Evolutionary conservation across 177 flowering plant genomes (phyloP), one percentile per base, ranked within the genome.

Genomic region (Telopea speciosissima): DNA sequence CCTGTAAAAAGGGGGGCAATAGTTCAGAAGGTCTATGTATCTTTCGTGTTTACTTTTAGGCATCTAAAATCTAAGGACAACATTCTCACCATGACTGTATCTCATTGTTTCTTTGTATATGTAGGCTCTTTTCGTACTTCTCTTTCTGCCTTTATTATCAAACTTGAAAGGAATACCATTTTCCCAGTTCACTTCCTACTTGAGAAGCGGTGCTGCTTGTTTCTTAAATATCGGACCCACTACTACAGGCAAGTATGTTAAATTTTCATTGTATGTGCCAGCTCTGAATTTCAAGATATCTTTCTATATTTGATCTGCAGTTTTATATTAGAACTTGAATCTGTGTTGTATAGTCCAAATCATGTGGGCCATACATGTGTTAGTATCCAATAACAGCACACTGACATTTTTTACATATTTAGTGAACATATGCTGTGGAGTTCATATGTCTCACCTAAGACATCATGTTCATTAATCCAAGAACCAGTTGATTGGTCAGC

Each of bases 101-200:
- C 24, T 26, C n/a, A 28, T 33, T 49, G 52, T 66, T 45, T 24
- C 58, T 73, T 78, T 54, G 28, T 56, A 25, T 49, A 68, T 83
- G 78, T 73, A 91, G 98, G 98, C 98, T 72, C 86, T 91, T 68
- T 93, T 93, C 76, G 90, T 91, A 14, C 81, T 93, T 68, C 88
- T 91, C 61, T 78, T 89, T 69, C 84, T 93, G 45, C 98, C 98
- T 69, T 75, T 91, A 28, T 76, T 93, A 45, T 91, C 98, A 69
- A 93, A 81, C 72, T 66, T 91, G 81, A 89, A 80, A 81, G 98
- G 98, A 69, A 88, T 91, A 74, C 90, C 93, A 49, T 84, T 88
- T 69, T 68, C 70, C 4, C 77, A 91, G 80, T 90, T 93, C 71
- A 90, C 91, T 59, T 78, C 85, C 12, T 93, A 87, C 83, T 74